Evolutionary conservation across 2,329 filamentous ascomycete genomes (phyloP).

Genomic region (Lachnellula occidentalis): DNA sequence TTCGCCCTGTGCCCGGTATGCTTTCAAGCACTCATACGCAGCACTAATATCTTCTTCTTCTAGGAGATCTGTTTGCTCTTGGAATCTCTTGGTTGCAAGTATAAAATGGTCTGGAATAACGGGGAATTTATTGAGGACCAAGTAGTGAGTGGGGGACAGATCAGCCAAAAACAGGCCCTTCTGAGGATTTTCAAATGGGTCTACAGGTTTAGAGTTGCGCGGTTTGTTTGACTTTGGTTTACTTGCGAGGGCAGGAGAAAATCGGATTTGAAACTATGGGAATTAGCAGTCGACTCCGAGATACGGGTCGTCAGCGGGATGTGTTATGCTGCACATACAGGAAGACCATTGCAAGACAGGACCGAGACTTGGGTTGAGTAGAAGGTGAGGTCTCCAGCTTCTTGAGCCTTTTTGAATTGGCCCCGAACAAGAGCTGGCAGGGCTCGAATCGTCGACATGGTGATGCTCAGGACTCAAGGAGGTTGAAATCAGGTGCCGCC

Average conservation of each 20-base stretch:
- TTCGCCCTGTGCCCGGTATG: slow-evolving; percentile 39
- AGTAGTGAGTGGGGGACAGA: slow-evolving; percentile 50
- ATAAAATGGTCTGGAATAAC: slow-evolving; percentile 68
- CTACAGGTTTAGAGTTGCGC: slow-evolving; percentile 37
- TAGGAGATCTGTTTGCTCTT: slow-evolving; percentile 59
- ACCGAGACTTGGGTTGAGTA: slow-evolving; percentile 27
- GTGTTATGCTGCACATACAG: slow-evolving; percentile 17
- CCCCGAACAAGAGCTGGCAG: slow-evolving; percentile 26
- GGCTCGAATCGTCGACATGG: slow-evolving; percentile 15
- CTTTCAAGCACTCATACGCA: slow-evolving; percentile 55
- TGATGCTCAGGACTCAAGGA: not conserved
- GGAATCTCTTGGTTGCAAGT: slow-evolving; percentile 58
- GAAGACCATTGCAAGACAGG: slow-evolving; percentile 24
- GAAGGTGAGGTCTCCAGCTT: slow-evolving; percentile 25
- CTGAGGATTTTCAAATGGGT: slow-evolving; percentile 61
- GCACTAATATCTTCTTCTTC: slow-evolving; percentile 55
- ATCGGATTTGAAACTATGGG: slow-evolving; percentile 64
- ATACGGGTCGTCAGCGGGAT: not conserved
- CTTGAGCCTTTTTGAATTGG: slow-evolving; percentile 27
- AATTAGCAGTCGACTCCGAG: slow-evolving; percentile 3
- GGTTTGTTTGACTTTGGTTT: slow-evolving; percentile 50
- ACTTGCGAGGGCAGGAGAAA: slow-evolving; percentile 61
- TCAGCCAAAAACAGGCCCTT: slow-evolving; percentile 48
- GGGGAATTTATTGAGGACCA: slow-evolving; percentile 73
- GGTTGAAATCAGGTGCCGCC: too few species aligned